Conservation (phyloP, 768 basidiomycete genomes). For the Serpula lacrymans region DNA sequence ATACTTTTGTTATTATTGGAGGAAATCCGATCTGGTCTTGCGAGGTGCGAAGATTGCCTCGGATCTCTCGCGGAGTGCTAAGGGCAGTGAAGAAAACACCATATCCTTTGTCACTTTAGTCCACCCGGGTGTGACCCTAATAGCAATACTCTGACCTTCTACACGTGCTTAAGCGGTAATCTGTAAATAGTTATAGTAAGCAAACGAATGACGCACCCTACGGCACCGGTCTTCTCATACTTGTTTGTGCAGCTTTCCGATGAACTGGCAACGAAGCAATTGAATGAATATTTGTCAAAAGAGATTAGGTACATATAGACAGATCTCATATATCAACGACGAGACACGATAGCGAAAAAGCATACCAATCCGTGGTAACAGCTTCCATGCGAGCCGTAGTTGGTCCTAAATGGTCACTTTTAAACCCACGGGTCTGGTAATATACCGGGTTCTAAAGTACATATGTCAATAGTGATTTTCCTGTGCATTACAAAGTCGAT, state of each 20-base stretch:
- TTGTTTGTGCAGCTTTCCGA: conserved; percentile 33
- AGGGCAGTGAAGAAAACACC: conserved; percentile 22
- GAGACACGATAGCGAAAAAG: conserved; percentile 20
- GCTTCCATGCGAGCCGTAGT: conserved; percentile 11
- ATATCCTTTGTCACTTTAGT: conserved; percentile 28
- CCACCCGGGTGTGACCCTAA: not conserved
- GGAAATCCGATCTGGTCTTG: conserved; percentile 20
- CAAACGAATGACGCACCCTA: conserved; percentile 32
- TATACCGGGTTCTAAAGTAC: too few species aligned
- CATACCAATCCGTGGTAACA: conserved; percentile 17
- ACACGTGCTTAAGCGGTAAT: conserved; percentile 34
- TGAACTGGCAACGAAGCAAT: conserved; percentile 24
- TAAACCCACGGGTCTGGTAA: too few species aligned
- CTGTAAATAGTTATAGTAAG: conserved; percentile 5
- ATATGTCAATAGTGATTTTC: conserved; percentile 30
- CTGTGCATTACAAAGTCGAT: too few species aligned
- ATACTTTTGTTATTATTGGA: conserved; percentile 36
- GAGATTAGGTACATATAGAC: conserved; percentile 14
- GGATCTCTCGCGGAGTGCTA: conserved; percentile 19
- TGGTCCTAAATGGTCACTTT: conserved; percentile 14
- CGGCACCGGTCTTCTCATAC: conserved; percentile 38
- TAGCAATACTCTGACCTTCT: conserved; percentile 28
- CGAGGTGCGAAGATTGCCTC: conserved; percentile 29
- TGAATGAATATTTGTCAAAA: not conserved
- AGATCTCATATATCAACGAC: conserved; percentile 23